Evolutionary conservation across 2,329 filamentous ascomycete genomes (phyloP), one percentile per base, ranked within the genome.

Genomic region (Xenosphaeropsis pyriputrescens): DNA sequence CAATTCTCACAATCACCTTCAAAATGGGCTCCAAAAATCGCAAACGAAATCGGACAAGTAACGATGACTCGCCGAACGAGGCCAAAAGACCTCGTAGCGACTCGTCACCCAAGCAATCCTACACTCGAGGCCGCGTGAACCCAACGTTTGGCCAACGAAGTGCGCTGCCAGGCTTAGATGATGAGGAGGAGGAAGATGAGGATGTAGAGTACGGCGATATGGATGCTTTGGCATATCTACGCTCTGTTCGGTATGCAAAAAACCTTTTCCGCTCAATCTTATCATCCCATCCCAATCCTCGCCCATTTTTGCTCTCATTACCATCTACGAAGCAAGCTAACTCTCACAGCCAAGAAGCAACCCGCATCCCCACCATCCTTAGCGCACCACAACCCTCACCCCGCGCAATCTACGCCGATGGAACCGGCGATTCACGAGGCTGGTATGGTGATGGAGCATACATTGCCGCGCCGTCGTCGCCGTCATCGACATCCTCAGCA

Each of bases 361-460:
- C 65, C 42, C 60, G 65, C 8, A 79, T 93, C 26, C 85, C 85
- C 1, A 70, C 78, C 46, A 61, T 91, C 9, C 68, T 91, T 37
- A 70, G 75, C 34, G 81, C 78, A 1, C 67, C 73, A 5, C 53
- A 60, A 48, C 40, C 57, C 26, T 45, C 53, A 12, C 41, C 47
- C 32, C 55, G 58, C 36, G 54, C 51, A 22, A 63, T 70, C 32
- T 75, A 75, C 49, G 50, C 63, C 7, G 53, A 62, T 40, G 64
- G 64, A 5, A 44, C 57, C 15, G 66, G 68, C 38, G 72, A 79
- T 48, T 61, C 65, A 16, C 60, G 70, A 39, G 81, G 79, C 9
- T 78, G 74, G 51, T 91, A 84, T 54, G 63, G 75, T 13, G 83
- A 93, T 47, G 86, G 85, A 35, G 81, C 84, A 29, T 94, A 85